These are phyloP conservation scores for Besnoitia besnoiti DNA, from an alignment of 169 alveolate species.

Conservation along the genomic window DNA sequence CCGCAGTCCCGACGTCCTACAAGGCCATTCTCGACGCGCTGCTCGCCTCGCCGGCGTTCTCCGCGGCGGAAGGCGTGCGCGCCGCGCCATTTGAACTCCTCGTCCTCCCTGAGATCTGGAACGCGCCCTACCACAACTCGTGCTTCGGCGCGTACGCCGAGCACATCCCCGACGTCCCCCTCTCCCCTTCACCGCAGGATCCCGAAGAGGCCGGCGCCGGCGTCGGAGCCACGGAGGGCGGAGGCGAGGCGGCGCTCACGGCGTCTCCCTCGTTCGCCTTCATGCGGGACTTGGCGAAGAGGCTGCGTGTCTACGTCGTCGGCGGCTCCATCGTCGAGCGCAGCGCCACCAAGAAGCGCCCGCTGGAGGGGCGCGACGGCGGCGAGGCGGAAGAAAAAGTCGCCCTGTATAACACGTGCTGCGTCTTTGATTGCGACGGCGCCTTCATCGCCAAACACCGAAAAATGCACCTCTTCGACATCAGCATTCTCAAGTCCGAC, in stretches of 20 bases:
- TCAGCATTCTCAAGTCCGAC: constrained; percentile 85
- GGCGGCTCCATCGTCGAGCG: constrained; percentile 88
- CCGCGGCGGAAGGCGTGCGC: background rate
- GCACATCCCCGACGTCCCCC: constrained; percentile 52
- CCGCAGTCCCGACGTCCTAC: background rate
- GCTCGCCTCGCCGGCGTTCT: background rate
- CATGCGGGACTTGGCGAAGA: constrained; percentile 77
- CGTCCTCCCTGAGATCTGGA: constrained; percentile 87
- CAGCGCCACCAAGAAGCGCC: background rate
- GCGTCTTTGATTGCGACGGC: constrained; percentile 75
- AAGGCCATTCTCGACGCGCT: background rate
- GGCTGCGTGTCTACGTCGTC: constrained; percentile 74
- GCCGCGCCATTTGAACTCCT: constrained; percentile 55
- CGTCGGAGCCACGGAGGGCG: background rate
- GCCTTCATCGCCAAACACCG: constrained; percentile 77
- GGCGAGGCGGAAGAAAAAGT: background rate
- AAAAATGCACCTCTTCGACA: constrained; percentile 90
- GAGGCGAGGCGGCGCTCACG: constrained; percentile 31
- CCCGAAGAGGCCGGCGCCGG: background rate
- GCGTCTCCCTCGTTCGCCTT: constrained; percentile 74
- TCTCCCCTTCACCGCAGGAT: background rate
- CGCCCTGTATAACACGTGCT: constrained; percentile 78
- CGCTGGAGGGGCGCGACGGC: background rate
- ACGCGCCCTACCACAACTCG: constrained; percentile 76
- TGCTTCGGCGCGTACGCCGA: constrained; percentile 68